Percentiles rank a stretch among this genome's conserved stretches.
Evolutionary conservation across 345 rosid species (phyloP).

Genomic region (Eucalyptus decipiens): DNA sequence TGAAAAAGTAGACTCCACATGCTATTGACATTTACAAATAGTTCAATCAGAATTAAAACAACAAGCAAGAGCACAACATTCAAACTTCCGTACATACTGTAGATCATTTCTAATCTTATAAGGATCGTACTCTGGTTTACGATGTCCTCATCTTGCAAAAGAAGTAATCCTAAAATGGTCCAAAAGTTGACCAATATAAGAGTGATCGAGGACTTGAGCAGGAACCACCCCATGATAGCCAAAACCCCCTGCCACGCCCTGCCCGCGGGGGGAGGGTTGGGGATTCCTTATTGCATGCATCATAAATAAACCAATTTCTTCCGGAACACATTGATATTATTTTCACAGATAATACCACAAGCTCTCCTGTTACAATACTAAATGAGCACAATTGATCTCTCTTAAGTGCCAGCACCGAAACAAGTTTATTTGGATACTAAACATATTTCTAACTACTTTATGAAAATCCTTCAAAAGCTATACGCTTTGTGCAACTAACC

Average conservation of each 20-base stretch:
- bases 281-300: neutral
- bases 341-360: neutral
- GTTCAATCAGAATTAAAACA: neutral
- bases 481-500: conserved; percentile 19
- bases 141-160: neutral
- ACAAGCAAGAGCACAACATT: neutral
- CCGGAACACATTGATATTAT: neutral
- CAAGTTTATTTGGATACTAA: neutral
- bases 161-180: neutral
- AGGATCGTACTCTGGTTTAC: neutral
- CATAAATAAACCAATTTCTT: neutral
- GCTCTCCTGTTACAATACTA: neutral
- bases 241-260: too few relatives aligned
- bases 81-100: neutral
- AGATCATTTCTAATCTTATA: neutral
- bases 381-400: neutral
- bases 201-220: neutral
- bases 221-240: neutral
- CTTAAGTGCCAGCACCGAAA: neutral
- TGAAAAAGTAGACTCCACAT: neutral
- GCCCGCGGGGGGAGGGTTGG: too few relatives aligned
- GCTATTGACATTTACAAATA: neutral
- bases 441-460: neutral
- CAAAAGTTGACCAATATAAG: neutral
- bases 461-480: neutral